A percentile compares a stretch with the other conserved stretches of the same genome.
Conservation (phyloP, 208 protist species). For the Balamuthia mandrillaris region DNA sequence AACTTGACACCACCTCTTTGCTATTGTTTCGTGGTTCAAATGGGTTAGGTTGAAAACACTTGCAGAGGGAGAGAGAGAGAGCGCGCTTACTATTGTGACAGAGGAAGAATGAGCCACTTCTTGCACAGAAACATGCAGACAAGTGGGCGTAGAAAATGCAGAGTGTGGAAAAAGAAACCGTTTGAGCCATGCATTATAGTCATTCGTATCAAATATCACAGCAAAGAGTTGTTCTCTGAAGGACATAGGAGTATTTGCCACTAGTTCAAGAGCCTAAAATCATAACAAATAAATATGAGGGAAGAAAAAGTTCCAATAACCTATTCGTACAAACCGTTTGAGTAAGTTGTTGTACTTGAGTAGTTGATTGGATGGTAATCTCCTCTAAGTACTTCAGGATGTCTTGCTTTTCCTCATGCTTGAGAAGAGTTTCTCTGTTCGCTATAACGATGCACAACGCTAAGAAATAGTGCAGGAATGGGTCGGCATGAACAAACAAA, state of each 20-base stretch:
- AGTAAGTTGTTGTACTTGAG: not conserved
- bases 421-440: not conserved
- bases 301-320: not conserved
- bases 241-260: not conserved
- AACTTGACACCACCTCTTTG: not conserved
- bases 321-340: not conserved
- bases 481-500: not conserved
- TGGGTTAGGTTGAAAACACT: too few relatives aligned
- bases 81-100: too few relatives aligned
- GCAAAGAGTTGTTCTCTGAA: not conserved
- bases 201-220: not conserved
- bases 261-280: not conserved
- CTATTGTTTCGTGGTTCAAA: too few relatives aligned
- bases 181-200: not conserved
- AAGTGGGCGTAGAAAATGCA: not conserved
- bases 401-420: not conserved
- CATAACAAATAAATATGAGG: not conserved
- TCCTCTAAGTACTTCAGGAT: not conserved
- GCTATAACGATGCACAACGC: not conserved
- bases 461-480: slow-evolving; percentile 2
- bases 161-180: not conserved
- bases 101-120: not conserved
- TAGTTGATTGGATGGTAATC: not conserved
- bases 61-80: too few relatives aligned
- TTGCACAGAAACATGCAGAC: not conserved